Evolutionary conservation across 352 stramenopile species (phyloP).

Genomic region (Thraustochytrium sp.): DNA sequence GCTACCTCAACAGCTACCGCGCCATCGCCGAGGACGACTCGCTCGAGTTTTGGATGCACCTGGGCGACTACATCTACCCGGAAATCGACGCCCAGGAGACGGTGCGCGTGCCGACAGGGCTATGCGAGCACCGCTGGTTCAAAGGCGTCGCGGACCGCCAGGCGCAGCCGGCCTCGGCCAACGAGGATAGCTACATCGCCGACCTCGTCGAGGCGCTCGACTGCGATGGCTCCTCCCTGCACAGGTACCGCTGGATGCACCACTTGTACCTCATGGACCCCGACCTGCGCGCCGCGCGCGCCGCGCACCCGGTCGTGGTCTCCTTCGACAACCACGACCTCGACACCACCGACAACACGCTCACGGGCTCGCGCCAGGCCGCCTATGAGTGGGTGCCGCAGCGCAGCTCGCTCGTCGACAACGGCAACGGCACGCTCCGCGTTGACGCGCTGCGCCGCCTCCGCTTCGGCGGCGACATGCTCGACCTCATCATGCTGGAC

Average conservation of each 20-base stretch:
- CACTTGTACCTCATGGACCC: background rate
- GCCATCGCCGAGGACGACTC: background rate
- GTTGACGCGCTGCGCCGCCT: background rate
- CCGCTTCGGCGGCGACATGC: background rate
- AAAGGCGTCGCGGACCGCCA: background rate
- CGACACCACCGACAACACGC: background rate
- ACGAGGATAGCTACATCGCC: background rate
- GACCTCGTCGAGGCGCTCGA: background rate
- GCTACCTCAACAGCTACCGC: background rate
- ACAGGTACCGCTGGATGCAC: background rate
- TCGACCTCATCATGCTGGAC: conserved; percentile 18
- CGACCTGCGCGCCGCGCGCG: conserved; percentile 2
- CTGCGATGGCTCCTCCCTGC: background rate
- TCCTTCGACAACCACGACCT: conserved; percentile 17
- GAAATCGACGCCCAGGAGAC: background rate
- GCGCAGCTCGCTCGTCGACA: background rate
- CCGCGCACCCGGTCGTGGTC: background rate
- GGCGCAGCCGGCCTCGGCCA: background rate
- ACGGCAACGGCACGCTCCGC: background rate
- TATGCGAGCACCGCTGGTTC: conserved; percentile 25
- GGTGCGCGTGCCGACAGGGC: background rate
- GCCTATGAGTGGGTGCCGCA: conserved; percentile 1
- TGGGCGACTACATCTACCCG: conserved; percentile 29
- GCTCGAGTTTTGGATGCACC: background rate
- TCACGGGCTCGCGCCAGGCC: background rate